Percentiles rank a stretch among this genome's conserved stretches.
These are phyloP conservation scores for Chlorella ohadii DNA, from an alignment of 139 green algal species.

Conservation along the genomic window DNA sequence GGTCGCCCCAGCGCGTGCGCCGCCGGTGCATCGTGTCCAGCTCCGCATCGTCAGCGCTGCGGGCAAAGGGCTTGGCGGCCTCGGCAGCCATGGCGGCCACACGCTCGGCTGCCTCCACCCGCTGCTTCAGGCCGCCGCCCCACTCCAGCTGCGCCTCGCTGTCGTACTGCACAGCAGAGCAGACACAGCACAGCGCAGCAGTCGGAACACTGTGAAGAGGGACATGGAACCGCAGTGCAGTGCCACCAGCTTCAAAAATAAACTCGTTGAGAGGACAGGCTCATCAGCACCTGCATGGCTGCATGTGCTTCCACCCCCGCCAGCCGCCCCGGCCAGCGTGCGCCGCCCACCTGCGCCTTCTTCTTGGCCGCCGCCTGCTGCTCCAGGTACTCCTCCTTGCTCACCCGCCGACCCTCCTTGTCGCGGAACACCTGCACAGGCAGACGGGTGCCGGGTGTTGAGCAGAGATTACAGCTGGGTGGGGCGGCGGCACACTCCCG, in stretches of 20 bases:
- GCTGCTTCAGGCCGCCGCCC: slow-evolving; percentile 79
- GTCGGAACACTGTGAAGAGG: too few species aligned
- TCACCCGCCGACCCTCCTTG: slow-evolving; percentile 62
- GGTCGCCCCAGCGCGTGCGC: slow-evolving; percentile 85
- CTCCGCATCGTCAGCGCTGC: slow-evolving; percentile 61
- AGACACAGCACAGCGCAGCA: too few species aligned
- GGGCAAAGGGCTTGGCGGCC: slow-evolving; percentile 74
- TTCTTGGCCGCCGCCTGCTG: slow-evolving; percentile 39
- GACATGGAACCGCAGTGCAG: too few species aligned
- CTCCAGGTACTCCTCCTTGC: slow-evolving; percentile 61
- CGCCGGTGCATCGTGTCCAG: slow-evolving; percentile 66
- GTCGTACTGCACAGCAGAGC: slow-evolving; percentile 36
- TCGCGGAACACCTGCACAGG: slow-evolving; percentile 72
- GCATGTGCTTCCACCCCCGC: too few species aligned
- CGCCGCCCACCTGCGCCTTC: slow-evolving; percentile 17
- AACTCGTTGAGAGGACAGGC: too few species aligned
- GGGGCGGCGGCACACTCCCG: too few species aligned
- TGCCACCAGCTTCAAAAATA: too few species aligned
- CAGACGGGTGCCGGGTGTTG: too few species aligned
- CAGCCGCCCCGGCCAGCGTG: too few species aligned
- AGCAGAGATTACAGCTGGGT: too few species aligned
- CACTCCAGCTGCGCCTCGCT: slow-evolving; percentile 70
- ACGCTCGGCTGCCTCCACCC: slow-evolving; percentile 51
- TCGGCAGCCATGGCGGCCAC: slow-evolving; percentile 52
- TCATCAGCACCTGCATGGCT: too few species aligned